Evolutionary conservation across 257 asterid species (phyloP).

Genomic region (Fraxinus excelsior): DNA sequence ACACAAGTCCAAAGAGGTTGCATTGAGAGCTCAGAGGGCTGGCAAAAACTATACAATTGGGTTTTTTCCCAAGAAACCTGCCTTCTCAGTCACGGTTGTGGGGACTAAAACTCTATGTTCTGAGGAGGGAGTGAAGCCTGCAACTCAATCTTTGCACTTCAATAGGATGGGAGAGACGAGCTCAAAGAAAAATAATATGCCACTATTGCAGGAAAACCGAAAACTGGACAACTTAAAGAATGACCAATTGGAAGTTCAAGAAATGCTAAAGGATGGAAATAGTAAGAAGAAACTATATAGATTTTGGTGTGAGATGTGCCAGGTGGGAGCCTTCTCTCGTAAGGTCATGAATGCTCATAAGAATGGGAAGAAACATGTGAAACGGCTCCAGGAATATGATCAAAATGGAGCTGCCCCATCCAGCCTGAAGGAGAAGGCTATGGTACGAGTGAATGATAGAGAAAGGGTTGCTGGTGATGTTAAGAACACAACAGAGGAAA

Average conservation of each 20-base stretch:
- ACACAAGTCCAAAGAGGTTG: conserved; percentile 62
- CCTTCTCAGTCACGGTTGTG: not conserved
- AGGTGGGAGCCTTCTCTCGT: conserved; percentile 31
- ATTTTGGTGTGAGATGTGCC: conserved; percentile 64
- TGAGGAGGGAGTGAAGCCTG: conserved; percentile 13
- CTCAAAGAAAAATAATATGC: conserved; percentile 5
- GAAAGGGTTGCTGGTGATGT: conserved; percentile 17
- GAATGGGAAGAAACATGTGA: conserved; percentile 55
- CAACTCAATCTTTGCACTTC: conserved; percentile 7
- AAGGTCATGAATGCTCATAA: conserved; percentile 39
- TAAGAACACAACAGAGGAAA: not conserved
- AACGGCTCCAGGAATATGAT: conserved; percentile 14
- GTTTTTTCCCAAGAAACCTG: conserved; percentile 32
- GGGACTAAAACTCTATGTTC: conserved; percentile 15
- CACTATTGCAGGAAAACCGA: conserved; percentile 10
- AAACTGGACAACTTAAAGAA: conserved; percentile 14
- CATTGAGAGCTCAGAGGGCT: conserved; percentile 25
- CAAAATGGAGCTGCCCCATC: not conserved
- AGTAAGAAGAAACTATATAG: conserved; percentile 13
- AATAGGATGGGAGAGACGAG: conserved; percentile 19
- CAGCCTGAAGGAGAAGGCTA: conserved; percentile 15
- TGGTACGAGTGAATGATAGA: not conserved
- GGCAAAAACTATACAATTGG: conserved; percentile 43
- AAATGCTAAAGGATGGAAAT: conserved; percentile 14
- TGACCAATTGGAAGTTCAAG: conserved; percentile 5